phyloP scores from a whole-genome alignment of 106 monocot genomes.

The Dactylorhiza incarnata region DNA sequence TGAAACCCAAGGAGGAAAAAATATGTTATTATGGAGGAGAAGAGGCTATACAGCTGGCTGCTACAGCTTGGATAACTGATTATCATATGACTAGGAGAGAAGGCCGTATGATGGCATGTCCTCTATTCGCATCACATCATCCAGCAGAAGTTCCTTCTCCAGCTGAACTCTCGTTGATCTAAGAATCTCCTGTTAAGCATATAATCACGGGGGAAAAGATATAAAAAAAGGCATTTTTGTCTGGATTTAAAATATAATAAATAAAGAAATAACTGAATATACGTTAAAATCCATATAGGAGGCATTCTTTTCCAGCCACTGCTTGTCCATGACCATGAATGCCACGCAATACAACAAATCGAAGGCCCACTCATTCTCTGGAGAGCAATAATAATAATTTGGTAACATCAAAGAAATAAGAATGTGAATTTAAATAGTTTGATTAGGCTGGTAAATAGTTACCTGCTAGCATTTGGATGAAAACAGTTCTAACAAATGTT shows the following conservation, averaged over 20 bases:
- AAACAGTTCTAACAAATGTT: conserved; percentile 62
- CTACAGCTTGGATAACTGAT: not conserved
- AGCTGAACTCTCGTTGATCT: conserved; percentile 37
- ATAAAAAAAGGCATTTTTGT: not conserved
- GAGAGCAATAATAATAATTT: not conserved
- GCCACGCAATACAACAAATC: conserved; percentile 59
- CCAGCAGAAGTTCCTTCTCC: conserved; percentile 44
- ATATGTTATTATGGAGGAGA: not conserved
- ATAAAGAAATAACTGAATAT: not conserved
- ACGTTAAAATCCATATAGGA: conserved; percentile 66
- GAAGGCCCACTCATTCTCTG: conserved; percentile 59
- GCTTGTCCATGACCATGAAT: conserved; percentile 52
- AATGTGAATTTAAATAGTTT: not conserved
- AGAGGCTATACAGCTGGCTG: not conserved
- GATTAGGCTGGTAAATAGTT: not conserved
- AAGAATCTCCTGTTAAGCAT: conserved; percentile 34
- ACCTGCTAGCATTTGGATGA: conserved; percentile 93
- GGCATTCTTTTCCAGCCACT: conserved; percentile 51
- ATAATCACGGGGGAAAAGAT: not conserved
- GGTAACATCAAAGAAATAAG: not conserved
- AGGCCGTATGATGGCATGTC: conserved; percentile 56
- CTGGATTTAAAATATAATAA: not conserved
- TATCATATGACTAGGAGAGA: conserved; percentile 21
- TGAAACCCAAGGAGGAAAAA: not conserved
- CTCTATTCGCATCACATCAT: conserved; percentile 50